These are phyloP conservation scores for Stylosanthes scabra DNA, from an alignment of 331 rosid genomes.

Conservation along the genomic window DNA sequence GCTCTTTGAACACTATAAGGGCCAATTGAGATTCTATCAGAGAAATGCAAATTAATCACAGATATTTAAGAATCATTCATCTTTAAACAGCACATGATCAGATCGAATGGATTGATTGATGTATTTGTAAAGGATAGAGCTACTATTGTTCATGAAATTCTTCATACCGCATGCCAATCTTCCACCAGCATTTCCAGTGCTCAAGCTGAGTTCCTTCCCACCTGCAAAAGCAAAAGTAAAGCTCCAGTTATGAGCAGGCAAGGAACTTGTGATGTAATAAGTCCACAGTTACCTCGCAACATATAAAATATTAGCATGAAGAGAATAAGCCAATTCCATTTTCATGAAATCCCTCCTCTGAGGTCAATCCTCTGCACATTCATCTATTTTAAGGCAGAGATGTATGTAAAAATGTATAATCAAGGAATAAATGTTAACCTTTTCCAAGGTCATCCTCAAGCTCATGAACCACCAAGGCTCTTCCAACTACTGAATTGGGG, in stretches of 20 bases:
- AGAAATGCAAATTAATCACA: neutral
- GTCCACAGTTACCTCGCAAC: neutral
- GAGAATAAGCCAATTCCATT: conserved; percentile 13
- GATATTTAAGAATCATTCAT: neutral
- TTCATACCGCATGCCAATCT: conserved; percentile 84
- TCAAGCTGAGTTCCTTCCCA: conserved; percentile 80
- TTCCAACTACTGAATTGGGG: conserved; percentile 71
- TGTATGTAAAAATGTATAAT: neutral
- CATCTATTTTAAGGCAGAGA: conserved; percentile 7
- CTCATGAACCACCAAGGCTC: conserved; percentile 87
- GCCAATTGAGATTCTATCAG: neutral
- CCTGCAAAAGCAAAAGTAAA: conserved; percentile 51
- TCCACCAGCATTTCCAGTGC: conserved; percentile 90
- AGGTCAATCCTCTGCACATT: conserved; percentile 21
- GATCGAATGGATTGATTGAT: neutral
- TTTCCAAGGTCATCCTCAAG: conserved; percentile 83
- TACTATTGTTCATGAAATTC: conserved; percentile 8
- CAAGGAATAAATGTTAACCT: conserved; percentile 53
- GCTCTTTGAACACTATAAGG: too few species aligned
- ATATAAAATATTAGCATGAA: neutral
- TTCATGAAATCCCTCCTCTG: conserved; percentile 21
- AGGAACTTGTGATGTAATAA: conserved; percentile 8
- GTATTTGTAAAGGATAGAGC: conserved; percentile 9
- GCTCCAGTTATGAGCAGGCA: conserved; percentile 7
- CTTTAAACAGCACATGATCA: conserved; percentile 2